Conservation (phyloP, 192 early-diverging fungal genomes). For the Thoreauomyces humboldtii region DNA sequence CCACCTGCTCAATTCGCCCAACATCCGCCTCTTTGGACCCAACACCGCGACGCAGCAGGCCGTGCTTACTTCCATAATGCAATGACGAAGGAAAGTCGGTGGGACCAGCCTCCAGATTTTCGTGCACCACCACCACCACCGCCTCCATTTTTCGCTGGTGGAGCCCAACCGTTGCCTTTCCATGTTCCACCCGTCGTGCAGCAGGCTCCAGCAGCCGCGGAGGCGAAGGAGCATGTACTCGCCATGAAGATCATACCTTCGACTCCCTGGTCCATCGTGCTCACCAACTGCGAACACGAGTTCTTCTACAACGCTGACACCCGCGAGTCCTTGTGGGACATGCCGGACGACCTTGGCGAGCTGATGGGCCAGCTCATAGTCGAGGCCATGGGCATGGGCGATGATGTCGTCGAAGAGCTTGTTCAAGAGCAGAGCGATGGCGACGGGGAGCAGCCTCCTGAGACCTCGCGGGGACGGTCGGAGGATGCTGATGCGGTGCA, state of each 20-base stretch:
- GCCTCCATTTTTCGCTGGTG: no score
- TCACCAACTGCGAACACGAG: conserved; percentile 66
- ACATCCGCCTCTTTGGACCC: conserved; percentile 22
- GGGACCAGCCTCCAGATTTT: conserved; percentile 45
- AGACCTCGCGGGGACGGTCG: no score
- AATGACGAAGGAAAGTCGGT: conserved; percentile 63
- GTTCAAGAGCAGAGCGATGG: not conserved
- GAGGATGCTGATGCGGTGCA: conserved; percentile 17
- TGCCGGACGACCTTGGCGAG: conserved; percentile 54
- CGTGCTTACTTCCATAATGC: conserved; percentile 74
- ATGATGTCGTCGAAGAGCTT: conserved; percentile 37
- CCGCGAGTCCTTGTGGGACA: conserved; percentile 68
- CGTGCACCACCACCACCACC: conserved; percentile 16
- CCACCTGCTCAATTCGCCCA: conserved; percentile 14
- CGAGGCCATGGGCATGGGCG: conserved; percentile 41
- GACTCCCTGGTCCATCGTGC: conserved; percentile 71
- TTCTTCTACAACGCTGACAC: conserved; percentile 76
- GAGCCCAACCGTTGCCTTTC: no score
- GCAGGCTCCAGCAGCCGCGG: conserved; percentile 13
- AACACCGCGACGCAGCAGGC: conserved; percentile 52
- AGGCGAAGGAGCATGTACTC: conserved; percentile 18
- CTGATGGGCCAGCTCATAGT: conserved; percentile 53
- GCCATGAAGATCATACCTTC: conserved; percentile 61
- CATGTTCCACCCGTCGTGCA: conserved; percentile 18
- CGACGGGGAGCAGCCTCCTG: conserved; percentile 26